Percentiles rank a stretch among this genome's conserved stretches.
These are phyloP conservation scores for Proliferodiscus dingleyae DNA, from an alignment of 2,329 filamentous ascomycete genomes.

Conservation along the genomic window DNA sequence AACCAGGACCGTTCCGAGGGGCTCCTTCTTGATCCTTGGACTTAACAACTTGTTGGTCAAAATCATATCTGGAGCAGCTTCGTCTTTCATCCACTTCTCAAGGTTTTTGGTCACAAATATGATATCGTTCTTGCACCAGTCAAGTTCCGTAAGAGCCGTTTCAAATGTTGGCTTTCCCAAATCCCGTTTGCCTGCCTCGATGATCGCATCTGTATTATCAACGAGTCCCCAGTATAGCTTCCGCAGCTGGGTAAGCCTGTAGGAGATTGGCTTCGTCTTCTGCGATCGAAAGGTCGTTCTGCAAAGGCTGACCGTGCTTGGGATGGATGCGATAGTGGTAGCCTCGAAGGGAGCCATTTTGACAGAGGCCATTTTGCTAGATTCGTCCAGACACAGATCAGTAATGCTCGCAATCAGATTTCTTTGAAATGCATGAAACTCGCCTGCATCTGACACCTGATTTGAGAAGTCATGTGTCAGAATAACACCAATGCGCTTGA, in stretches of 20 bases:
- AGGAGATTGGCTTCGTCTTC: slow-evolving; percentile 78
- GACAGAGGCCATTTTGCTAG: slow-evolving; percentile 14
- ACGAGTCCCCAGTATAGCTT: slow-evolving; percentile 91
- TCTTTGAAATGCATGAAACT: not conserved
- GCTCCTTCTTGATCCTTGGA: slow-evolving; percentile 79
- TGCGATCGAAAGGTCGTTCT: slow-evolving; percentile 70
- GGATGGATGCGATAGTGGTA: slow-evolving; percentile 64
- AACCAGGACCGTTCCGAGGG: slow-evolving; percentile 74
- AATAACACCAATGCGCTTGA: no score
- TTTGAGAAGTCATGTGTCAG: not conserved
- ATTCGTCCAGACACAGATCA: not conserved
- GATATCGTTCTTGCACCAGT: slow-evolving; percentile 77
- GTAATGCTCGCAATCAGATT: not conserved
- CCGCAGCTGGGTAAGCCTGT: slow-evolving; percentile 78
- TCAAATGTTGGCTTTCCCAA: slow-evolving; percentile 75
- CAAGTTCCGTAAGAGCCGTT: slow-evolving; percentile 66
- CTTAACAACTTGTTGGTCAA: slow-evolving; percentile 63
- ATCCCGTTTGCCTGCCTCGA: slow-evolving; percentile 72
- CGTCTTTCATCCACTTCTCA: slow-evolving; percentile 77
- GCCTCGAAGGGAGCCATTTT: slow-evolving; percentile 43
- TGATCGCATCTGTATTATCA: slow-evolving; percentile 69
- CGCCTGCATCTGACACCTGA: not conserved
- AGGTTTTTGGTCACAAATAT: slow-evolving; percentile 73
- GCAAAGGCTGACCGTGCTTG: slow-evolving; percentile 52
- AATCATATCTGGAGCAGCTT: slow-evolving; percentile 65